Evolutionary conservation across 129 eudicot genomes (phyloP).

Genomic region (Chrysanthemum makinoi): DNA sequence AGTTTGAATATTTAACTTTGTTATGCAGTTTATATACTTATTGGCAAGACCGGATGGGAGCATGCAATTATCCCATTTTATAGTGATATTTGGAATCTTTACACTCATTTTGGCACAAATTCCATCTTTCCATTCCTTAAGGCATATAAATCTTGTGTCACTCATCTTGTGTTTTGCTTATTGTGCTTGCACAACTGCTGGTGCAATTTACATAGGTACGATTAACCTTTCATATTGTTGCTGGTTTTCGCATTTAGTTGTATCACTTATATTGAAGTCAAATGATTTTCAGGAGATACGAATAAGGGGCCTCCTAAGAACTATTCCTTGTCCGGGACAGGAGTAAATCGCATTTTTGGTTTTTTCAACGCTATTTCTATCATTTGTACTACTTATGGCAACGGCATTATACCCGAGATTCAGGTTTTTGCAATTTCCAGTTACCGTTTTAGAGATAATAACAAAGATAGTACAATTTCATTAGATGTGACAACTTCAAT

Average conservation of each 20-base stretch:
- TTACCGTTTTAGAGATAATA: too few species aligned
- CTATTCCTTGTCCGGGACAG: slow-evolving; percentile 43
- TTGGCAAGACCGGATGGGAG: slow-evolving; percentile 50
- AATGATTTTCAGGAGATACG: slow-evolving; percentile 36
- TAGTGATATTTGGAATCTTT: slow-evolving; percentile 54
- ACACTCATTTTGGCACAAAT: slow-evolving; percentile 64
- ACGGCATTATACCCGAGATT: slow-evolving; percentile 82
- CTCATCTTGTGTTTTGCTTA: slow-evolving; percentile 59
- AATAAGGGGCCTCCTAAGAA: slow-evolving; percentile 50
- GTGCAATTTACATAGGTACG: slow-evolving; percentile 66
- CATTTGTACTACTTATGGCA: slow-evolving; percentile 70
- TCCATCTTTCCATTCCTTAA: slow-evolving; percentile 76
- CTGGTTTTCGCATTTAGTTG: not conserved
- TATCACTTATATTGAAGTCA: not conserved
- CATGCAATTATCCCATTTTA: slow-evolving; percentile 64
- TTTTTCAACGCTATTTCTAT: slow-evolving; percentile 68
- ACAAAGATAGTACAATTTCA: too few species aligned
- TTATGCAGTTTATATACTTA: slow-evolving; percentile 59
- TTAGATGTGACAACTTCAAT: too few species aligned
- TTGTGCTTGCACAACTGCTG: slow-evolving; percentile 74
- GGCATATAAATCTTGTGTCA: slow-evolving; percentile 78
- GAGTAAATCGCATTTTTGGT: slow-evolving; percentile 51
- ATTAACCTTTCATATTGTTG: not conserved
- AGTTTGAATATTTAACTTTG: slow-evolving; percentile 1
- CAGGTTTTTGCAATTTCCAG: slow-evolving; percentile 38